Evolutionary conservation across 768 basidiomycete species (phyloP), one percentile per base, ranked within the genome.

Genomic region (Lentinula aciculospora): DNA sequence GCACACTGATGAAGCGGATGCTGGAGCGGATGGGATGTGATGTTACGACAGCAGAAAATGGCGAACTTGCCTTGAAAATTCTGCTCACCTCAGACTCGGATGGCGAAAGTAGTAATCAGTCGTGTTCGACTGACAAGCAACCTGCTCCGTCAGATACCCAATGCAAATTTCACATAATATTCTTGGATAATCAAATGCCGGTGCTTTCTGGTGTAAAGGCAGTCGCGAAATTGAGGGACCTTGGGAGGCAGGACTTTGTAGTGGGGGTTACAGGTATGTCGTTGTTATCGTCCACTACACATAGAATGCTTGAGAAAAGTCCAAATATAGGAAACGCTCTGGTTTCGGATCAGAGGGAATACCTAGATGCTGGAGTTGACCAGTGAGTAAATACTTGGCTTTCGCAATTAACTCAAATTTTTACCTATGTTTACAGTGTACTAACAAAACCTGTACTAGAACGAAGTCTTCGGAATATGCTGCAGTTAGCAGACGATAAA

Each of bases 1-100:
- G 92, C 51, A 84, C 80, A 51, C 73, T 94, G 59, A 93, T 94
- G 92, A 80, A 77, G 59, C 79, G 91, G 23, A 81, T 92, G 69
- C 74, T 94, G 42, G 80, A 81, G n/a, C 78, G 91, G 34, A 74
- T 94, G 1, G 91, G 92, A 1, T 93, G 91, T 68, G 69, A 69
- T 29, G 91, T 94, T n/a, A 75, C 81, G 13, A 84, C 83, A 17
- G 92, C 93, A 10, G 89, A 94, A 72, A 92, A 95, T 65, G 93
- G 93, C n/a, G 39, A 42, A 8, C 39, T 45, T 12, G 54, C 54
- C n/a, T 32, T 56, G n/a, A 45, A 32, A 23, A 56, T 56, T 5
- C 5, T 56, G 25, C 44, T 56, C 5, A 15, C 17, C 21, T 42
- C 17, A 34, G 54, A 56, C 9, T 44, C 54, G n/a, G 54, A 56